Evolutionary conservation across 1,139 yeast genomes (phyloP).

Genomic region (Lodderomyces theae): DNA sequence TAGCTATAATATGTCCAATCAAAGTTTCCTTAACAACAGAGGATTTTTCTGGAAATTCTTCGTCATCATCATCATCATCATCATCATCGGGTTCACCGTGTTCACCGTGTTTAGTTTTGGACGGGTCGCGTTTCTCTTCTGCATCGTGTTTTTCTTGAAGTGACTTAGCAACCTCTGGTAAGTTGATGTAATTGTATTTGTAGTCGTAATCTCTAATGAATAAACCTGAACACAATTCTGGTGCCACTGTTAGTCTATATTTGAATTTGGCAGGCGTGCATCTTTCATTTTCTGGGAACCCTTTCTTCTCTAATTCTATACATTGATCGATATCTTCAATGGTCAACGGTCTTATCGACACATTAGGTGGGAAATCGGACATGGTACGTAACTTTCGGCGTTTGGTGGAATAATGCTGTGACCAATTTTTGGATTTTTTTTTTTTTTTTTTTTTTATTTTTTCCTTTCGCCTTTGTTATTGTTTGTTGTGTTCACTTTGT

Average conservation of each 20-base stretch:
- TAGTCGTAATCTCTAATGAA: conserved; percentile 66
- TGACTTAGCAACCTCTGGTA: conserved; percentile 41
- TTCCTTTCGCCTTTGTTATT: neutral
- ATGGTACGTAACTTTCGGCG: conserved; percentile 12
- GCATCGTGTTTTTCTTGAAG: conserved; percentile 26
- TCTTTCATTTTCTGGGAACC: conserved; percentile 67
- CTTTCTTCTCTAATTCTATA: conserved; percentile 58
- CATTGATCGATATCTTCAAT: conserved; percentile 66
- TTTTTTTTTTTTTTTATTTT: neutral
- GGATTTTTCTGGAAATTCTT: conserved; percentile 46
- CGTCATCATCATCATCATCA: conserved; percentile 31
- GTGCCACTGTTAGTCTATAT: conserved; percentile 77
- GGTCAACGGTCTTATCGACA: conserved; percentile 80
- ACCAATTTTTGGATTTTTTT: neutral
- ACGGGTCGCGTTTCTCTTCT: conserved; percentile 16
- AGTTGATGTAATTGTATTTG: conserved; percentile 43
- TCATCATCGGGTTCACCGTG: too few species aligned
- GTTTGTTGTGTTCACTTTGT: neutral
- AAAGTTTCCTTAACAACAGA: conserved; percentile 62
- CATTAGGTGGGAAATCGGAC: conserved; percentile 51
- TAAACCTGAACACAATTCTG: conserved; percentile 86
- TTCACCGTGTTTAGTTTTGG: conserved; percentile 26
- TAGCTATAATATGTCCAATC: conserved; percentile 82
- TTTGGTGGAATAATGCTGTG: neutral
- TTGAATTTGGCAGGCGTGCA: conserved; percentile 60